Base-by-base conservation (phyloP, 371 early-diverging fungal species). In the Mortierella sp. region DNA sequence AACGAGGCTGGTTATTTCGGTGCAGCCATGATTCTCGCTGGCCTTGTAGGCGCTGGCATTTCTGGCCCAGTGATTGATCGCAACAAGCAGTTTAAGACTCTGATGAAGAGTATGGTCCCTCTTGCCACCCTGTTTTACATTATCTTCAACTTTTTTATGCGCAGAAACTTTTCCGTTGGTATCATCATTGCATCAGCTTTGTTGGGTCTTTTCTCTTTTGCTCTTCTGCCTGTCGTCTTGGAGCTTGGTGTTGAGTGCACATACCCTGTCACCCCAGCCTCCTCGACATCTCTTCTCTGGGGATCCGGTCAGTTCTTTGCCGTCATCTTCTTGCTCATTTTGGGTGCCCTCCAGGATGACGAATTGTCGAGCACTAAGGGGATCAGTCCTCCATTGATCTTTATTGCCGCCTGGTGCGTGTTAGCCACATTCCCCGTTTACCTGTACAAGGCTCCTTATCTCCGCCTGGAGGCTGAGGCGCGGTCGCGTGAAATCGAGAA, bases 1-100 rank as follows among this genome's bases (percentile, higher is more conserved):
- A 85, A 82, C 41, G 86, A 91, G 33, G 87, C 87, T 40, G 91
- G 92, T 21, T 88, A 86, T 58, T 88, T 90, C 45, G 88, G 87
- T 62, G 90, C 88, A 1, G 86, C 88, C 33, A 86, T 85, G 58
- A 85, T 88, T 38, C 85, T 88, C n/a, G 88, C 87, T 38, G 90
- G 89, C 43, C 65, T 90, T 45, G 86, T 85, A 7, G 90, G 72
- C 81, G 88, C 79, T 60, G 88, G 87, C 72, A 72, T 87, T 38
- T 83, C 87, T 33, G 88, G 90, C 15, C 87, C 87, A 22, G 77
- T 87, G 19, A 74, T 88, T 57, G 90, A 89, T 69, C 69, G 70
- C 40, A 89, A 87, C 53, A 87, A 87, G 58, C 87, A 87, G 58
- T 88, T 87, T 71, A 87, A 84, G 63, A 63, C 85, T 5, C 70